These are phyloP conservation scores for Aspergillus avenaceus DNA, from an alignment of 495 filamentous ascomycete species.

Conservation along the genomic window DNA sequence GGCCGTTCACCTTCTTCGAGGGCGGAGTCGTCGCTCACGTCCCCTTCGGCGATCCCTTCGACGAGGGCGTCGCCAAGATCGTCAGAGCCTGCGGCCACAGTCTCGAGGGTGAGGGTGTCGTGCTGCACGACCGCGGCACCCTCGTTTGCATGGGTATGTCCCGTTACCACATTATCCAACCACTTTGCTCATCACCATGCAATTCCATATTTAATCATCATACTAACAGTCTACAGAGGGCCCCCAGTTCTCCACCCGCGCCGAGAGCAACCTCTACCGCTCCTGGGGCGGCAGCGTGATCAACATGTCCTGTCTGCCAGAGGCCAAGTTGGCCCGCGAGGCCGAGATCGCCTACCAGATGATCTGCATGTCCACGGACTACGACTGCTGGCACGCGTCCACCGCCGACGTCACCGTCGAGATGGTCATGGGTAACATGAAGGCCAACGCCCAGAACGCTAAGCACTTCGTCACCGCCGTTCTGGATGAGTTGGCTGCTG, in stretches of 20 bases:
- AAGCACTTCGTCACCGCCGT: conserved; percentile 80
- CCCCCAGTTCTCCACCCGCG: conserved; percentile 95
- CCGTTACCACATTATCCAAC: no score
- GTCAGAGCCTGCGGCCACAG: conserved; percentile 68
- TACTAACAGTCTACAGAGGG: conserved; percentile 55
- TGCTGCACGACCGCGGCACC: conserved; percentile 71
- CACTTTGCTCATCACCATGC: no score
- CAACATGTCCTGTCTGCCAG: conserved; percentile 96
- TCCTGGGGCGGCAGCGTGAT: conserved; percentile 86
- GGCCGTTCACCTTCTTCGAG: conserved; percentile 95
- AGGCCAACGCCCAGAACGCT: conserved; percentile 82
- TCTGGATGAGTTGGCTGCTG: conserved; percentile 73
- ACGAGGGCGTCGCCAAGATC: conserved; percentile 66
- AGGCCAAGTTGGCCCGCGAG: conserved; percentile 92
- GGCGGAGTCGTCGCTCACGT: conserved; percentile 90
- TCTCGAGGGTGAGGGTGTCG: conserved; percentile 73
- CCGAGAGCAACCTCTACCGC: conserved; percentile 92
- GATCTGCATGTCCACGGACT: conserved; percentile 99
- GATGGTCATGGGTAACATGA: conserved; percentile 98
- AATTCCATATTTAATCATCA: no score
- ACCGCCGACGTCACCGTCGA: conserved; percentile 82
- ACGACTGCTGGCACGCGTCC: conserved; percentile 87
- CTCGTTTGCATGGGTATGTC: conserved; percentile 86
- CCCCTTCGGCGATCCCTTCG: conserved; percentile 93
- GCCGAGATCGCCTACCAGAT: conserved; percentile 96